These are phyloP conservation scores for Dictyostelium intermedium DNA, from an alignment of 78 protist genomes.

Conservation along the genomic window DNA sequence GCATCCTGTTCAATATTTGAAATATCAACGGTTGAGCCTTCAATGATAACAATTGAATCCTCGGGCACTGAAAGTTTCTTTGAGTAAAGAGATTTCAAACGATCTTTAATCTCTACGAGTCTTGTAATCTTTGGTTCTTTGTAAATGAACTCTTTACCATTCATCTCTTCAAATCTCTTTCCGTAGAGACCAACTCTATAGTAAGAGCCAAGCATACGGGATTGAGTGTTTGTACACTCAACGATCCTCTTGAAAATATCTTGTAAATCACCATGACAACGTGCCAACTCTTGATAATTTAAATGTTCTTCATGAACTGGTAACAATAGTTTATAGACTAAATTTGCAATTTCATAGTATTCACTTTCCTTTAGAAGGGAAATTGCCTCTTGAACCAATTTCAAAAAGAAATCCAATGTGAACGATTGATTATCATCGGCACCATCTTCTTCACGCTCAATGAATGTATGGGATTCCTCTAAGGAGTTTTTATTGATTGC, in stretches of 20 bases:
- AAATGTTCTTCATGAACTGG: conserved; percentile 57
- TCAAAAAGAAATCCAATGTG: conserved; percentile 26
- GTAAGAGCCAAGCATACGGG: conserved; percentile 72
- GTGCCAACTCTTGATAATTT: conserved; percentile 53
- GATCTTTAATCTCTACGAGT: conserved; percentile 76
- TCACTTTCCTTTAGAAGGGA: conserved; percentile 34
- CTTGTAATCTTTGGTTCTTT: conserved; percentile 77
- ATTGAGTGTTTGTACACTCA: conserved; percentile 61
- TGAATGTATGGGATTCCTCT: conserved; percentile 40
- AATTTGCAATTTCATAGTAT: conserved; percentile 50
- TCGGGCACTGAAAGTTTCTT: conserved; percentile 28
- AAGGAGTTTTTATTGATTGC: conserved; percentile 38
- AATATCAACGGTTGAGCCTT: conserved; percentile 48
- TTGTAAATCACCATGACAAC: conserved; percentile 61
- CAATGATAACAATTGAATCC: conserved; percentile 37
- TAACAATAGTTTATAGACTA: conserved; percentile 31
- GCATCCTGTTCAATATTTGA: background rate
- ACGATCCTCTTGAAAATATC: conserved; percentile 57
- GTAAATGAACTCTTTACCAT: conserved; percentile 65
- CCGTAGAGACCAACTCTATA: conserved; percentile 81
- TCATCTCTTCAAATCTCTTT: conserved; percentile 52
- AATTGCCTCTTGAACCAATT: conserved; percentile 39
- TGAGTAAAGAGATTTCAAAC: conserved; percentile 53
- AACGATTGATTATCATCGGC: conserved; percentile 28
- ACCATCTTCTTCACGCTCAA: conserved; percentile 70